These are phyloP conservation scores for Amniculicola lignicola DNA, from an alignment of 495 filamentous ascomycete genomes.

Conservation along the genomic window DNA sequence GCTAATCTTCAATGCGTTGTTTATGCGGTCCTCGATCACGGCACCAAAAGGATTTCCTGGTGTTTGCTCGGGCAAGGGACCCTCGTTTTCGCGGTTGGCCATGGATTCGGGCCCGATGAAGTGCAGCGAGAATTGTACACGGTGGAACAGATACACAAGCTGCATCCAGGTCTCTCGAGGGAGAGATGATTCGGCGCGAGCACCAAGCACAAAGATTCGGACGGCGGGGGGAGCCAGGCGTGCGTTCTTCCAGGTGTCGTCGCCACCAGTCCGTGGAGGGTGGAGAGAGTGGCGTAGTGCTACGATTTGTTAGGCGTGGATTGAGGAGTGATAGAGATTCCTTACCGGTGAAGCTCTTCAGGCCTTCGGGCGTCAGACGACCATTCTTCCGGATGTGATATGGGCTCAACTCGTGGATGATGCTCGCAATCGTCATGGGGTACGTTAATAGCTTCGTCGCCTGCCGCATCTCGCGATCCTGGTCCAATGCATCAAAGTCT, in stretches of 20 bases:
- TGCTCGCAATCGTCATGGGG: constrained; percentile 82
- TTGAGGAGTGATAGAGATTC: constrained; percentile 16
- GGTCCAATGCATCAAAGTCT: constrained; percentile 82
- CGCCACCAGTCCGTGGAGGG: constrained; percentile 74
- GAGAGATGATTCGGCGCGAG: constrained; percentile 91
- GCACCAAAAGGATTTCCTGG: constrained; percentile 86
- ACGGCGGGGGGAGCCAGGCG: constrained; percentile 80
- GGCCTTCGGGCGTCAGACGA: constrained; percentile 77
- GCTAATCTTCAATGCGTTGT: constrained; percentile 83
- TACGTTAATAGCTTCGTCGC: constrained; percentile 91
- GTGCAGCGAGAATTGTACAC: constrained; percentile 73
- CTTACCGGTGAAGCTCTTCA: constrained; percentile 89
- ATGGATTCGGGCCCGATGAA: constrained; percentile 97
- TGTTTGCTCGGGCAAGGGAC: constrained; percentile 81
- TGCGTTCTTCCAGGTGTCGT: constrained; percentile 70
- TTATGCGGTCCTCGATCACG: constrained; percentile 82
- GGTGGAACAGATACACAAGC: constrained; percentile 83
- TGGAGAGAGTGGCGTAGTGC: constrained; percentile 92
- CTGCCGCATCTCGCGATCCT: constrained; percentile 81
- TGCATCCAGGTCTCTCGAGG: constrained; percentile 94
- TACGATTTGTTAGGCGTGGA: constrained; percentile 39
- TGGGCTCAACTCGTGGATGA: constrained; percentile 89
- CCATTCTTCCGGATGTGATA: constrained; percentile 71
- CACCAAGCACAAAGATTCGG: constrained; percentile 90
- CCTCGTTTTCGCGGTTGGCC: constrained; percentile 82